phyloP scores from a whole-genome alignment of 225 moss, liverwort and hornwort species.

The Bryoerythrophyllum caledonicum region DNA sequence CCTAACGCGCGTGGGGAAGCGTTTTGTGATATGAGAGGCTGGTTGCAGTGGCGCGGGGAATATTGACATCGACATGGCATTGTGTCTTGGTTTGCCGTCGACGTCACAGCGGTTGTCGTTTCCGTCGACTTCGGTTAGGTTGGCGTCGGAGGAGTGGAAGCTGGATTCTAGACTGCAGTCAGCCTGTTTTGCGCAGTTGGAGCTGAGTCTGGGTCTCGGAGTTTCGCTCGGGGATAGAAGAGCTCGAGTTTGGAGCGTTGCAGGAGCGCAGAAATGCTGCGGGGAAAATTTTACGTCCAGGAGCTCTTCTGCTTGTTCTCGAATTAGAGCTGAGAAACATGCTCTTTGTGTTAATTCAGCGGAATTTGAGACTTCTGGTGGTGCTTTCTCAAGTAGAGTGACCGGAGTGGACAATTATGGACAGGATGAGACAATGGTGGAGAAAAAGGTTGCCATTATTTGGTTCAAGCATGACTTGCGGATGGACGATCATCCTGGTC shows the following conservation, averaged over 20 bases:
- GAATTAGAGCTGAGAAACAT: conserved; percentile 12
- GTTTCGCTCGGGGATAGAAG: conserved; percentile 11
- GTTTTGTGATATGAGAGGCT: conserved; percentile 6
- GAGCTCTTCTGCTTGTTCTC: conserved; percentile 18
- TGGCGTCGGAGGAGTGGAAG: conserved; percentile 21
- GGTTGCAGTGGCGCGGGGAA: not conserved
- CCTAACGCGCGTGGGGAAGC: not conserved
- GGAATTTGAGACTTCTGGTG: conserved; percentile 18
- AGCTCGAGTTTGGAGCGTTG: not conserved
- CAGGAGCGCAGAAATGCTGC: conserved; percentile 20
- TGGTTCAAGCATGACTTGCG: conserved; percentile 99
- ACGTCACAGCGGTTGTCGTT: conserved; percentile 20
- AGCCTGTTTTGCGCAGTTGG: conserved; percentile 2
- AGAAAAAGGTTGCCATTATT: conserved; percentile 60
- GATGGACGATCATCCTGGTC: conserved; percentile 87
- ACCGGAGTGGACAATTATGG: conserved; percentile 1
- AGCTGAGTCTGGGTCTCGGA: conserved; percentile 21
- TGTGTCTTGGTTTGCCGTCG: conserved; percentile 17
- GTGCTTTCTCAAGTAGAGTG: conserved; percentile 19
- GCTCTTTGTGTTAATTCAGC: not conserved
- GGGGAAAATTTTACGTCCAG: not conserved
- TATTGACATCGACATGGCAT: conserved; percentile 30
- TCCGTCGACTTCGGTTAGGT: conserved; percentile 6
- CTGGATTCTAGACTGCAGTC: conserved; percentile 8
- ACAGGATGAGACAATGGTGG: conserved; percentile 19